These are phyloP conservation scores for Coemansia sp. DNA, from an alignment of 192 early-diverging fungal genomes.

Conservation along the genomic window DNA sequence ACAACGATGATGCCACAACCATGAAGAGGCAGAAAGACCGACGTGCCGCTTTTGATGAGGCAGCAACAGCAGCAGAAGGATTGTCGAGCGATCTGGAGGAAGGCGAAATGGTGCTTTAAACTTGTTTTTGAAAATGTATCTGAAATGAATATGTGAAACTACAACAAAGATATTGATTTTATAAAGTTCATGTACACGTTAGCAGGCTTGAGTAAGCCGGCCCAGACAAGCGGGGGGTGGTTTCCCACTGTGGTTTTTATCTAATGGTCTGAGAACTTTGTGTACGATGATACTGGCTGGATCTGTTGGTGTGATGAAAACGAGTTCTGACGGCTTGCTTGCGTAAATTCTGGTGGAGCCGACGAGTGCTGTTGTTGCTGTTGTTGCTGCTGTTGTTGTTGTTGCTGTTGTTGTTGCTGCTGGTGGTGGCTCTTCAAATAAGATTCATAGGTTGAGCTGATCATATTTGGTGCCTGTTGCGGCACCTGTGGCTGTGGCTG, in stretches of 20 bases:
- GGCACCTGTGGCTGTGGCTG: slow-evolving; percentile 8
- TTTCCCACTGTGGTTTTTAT: background rate
- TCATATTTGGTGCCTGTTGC: background rate
- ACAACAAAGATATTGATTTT: too few species aligned
- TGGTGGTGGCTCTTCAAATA: slow-evolving; percentile 10
- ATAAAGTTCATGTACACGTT: background rate
- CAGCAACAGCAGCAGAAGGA: too few species aligned
- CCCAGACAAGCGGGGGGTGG: background rate
- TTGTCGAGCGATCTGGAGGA: slow-evolving; percentile 43
- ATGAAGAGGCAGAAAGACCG: background rate
- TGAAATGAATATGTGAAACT: too few species aligned
- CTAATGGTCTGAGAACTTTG: slow-evolving; percentile 15
- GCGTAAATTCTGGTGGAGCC: slow-evolving; percentile 9
- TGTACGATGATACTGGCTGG: slow-evolving; percentile 11
- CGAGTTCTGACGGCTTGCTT: slow-evolving; percentile 27
- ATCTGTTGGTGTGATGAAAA: slow-evolving; percentile 27
- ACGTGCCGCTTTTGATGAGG: background rate
- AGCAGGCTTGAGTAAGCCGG: background rate
- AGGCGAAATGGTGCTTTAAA: slow-evolving; percentile 40
- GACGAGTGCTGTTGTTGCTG: slow-evolving; percentile 16
- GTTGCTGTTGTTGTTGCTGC: background rate
- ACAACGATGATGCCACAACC: background rate
- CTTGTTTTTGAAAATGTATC: background rate
- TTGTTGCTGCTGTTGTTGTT: background rate
- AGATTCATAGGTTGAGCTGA: slow-evolving; percentile 13